These are phyloP conservation scores for Farysia itapuensis DNA, from an alignment of 1,284 basidiomycete species.

Conservation along the genomic window DNA sequence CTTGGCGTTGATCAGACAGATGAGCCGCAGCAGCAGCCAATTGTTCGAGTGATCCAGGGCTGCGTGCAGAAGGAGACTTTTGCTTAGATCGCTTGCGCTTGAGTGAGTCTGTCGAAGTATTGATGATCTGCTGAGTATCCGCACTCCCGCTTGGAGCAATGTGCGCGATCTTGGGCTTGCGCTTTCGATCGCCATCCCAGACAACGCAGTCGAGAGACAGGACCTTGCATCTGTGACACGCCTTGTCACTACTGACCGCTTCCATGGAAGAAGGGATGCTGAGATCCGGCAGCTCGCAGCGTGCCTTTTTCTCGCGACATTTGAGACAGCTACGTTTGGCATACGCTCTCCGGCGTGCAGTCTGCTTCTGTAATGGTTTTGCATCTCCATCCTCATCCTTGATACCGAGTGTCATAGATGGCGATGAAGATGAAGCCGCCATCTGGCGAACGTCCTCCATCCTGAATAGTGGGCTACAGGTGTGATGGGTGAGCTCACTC, in stretches of 20 bases:
- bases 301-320: conserved; percentile 41
- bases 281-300: conserved; percentile 41
- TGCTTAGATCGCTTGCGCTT: not conserved
- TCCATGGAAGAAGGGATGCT: conserved; percentile 32
- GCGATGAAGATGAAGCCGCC: too few species aligned
- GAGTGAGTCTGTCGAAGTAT: not conserved
- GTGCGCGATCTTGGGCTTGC: conserved; percentile 13
- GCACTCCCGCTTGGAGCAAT: not conserved
- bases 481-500: too few species aligned
- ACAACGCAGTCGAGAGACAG: conserved; percentile 40
- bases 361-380: conserved; percentile 6
- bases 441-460: too few species aligned
- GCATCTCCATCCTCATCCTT: not conserved
- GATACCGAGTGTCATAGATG: too few species aligned
- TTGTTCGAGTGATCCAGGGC: conserved; percentile 30
- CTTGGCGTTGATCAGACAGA: conserved; percentile 19
- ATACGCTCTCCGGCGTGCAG: conserved; percentile 27
- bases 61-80: conserved; percentile 15
- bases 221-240: conserved; percentile 40
- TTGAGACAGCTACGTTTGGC: conserved; percentile 46
- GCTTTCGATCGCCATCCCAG: conserved; percentile 45
- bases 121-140: too few species aligned
- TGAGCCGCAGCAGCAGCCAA: conserved; percentile 33
- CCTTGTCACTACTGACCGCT: conserved; percentile 12
- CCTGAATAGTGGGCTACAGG: too few species aligned